These are phyloP conservation scores for Neoboletus subvelutipes DNA, from an alignment of 768 basidiomycete genomes.

Conservation along the genomic window DNA sequence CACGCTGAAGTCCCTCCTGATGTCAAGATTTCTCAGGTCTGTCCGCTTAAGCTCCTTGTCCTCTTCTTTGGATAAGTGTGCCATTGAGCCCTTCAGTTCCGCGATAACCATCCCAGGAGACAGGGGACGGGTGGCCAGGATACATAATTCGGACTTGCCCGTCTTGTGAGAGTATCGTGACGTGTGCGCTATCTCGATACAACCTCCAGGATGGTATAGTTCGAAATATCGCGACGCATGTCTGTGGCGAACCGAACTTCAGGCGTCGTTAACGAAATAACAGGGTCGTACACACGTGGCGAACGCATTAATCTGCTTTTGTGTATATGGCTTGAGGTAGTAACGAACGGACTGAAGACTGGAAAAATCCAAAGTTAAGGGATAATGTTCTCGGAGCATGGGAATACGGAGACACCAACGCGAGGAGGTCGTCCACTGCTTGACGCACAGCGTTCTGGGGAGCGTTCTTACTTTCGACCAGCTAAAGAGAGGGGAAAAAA, in stretches of 20 bases:
- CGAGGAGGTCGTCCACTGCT: slow-evolving; percentile 76
- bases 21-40: slow-evolving; percentile 64
- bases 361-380: slow-evolving; percentile 20
- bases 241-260: slow-evolving; percentile 41
- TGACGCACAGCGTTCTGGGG: slow-evolving; percentile 60
- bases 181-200: slow-evolving; percentile 86
- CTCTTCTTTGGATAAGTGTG: slow-evolving; percentile 81
- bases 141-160: slow-evolving; percentile 87
- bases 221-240: slow-evolving; percentile 90
- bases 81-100: slow-evolving; percentile 91
- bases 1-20: slow-evolving; percentile 86
- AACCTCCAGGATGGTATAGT: slow-evolving; percentile 78
- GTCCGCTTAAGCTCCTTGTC: slow-evolving; percentile 85
- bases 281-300: slow-evolving; percentile 69
- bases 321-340: slow-evolving; percentile 70
- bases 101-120: slow-evolving; percentile 69
- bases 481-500: slow-evolving; percentile 37
- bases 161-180: slow-evolving; percentile 85
- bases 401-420: slow-evolving; percentile 48
- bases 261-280: slow-evolving; percentile 27
- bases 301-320: slow-evolving; percentile 88
- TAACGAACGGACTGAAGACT: slow-evolving; percentile 76
- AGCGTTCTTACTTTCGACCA: slow-evolving; percentile 56
- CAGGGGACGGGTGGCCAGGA: slow-evolving; percentile 75
- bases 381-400: slow-evolving; percentile 10